Base-by-base conservation (phyloP, 768 basidiomycete genomes). In the Amanita phalloides region DNA sequence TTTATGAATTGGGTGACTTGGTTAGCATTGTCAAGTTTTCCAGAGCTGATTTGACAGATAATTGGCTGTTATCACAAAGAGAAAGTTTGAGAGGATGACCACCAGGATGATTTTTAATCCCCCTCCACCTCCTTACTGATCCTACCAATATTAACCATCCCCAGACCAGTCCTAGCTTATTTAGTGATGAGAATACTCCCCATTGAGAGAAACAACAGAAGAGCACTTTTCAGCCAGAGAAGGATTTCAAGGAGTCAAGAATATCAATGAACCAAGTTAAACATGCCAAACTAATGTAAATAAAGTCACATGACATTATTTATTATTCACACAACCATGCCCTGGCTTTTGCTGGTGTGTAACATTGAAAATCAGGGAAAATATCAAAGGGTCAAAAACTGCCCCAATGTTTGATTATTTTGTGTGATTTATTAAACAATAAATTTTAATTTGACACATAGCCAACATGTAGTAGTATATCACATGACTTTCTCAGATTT, bases 1-100 rank as follows among this genome's bases (percentile, higher is more conserved):
- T 55, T 55, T 35, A 58, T 58, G 56, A 45, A 53, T 35, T 55
- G 41, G 26, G 59, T 51, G 39, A 47, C 56, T 44, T 60, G 56
- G 35, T 56, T 55, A 30, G 59, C 58, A 17, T 17, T 17, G 17
- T 17, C 17, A 17, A 17, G 17, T 17, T 17, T 17, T 17, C 17
- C 17, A 17, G 17, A 17, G 17, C 17, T 17, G 17, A 17, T 17
- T 17, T 17, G 17, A 17, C 17, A 17, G 17, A 17, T 17, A 17
- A 17, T 17, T 17, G 17, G 17, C n/a, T 17, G 17, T 17, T 17
- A 17, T 17, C 17, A 17, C n/a, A n/a, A n/a, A 17, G 17, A 17
- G 17, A 17, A 17, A 17, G 17, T 17, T 17, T 17, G 17, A 1
- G 60, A 36, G 48, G 48, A 35, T 17, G 25, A 37, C 48, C 48